Evolutionary conservation across 2,329 filamentous ascomycete species (phyloP), one percentile per base, ranked within the genome.

Genomic region (Colletotrichum lentis): DNA sequence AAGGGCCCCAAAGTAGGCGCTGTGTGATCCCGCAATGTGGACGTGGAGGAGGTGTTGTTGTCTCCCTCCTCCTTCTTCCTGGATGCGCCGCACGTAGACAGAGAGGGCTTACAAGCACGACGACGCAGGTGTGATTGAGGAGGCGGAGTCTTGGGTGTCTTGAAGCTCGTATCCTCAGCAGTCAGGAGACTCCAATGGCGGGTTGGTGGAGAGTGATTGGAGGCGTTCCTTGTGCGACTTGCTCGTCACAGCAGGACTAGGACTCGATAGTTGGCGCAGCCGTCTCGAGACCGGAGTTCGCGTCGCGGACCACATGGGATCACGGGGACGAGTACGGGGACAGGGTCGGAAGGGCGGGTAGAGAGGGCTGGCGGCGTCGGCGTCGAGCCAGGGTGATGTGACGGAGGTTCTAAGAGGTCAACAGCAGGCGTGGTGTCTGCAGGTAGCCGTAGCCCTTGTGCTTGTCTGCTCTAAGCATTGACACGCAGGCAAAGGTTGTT

Each of bases 111-210:
- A 43, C 62, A 59, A 27, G 46, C 35, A 49, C 27, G 41, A 27
- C 18, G 18, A 37, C 8, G 44, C 57, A 50, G 37, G 22, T 16
- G 61, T 27, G 54, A 47, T 49, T 35, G 46, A 24, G 60, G 11
- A 52, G 43, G 44, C 20, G 47, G 27, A 68, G 56, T 37, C 58
- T 60, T 57, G 41, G 46, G n/a, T 46, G n/a, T 56, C 47, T 47
- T 47, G 39, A 55, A 65, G 54, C 75, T 79, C 78, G 77, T 78
- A 79, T 78, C 76, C 69, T 73, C 72, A 72, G 73, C 71, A 71
- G 67, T 71, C 67, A 72, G 69, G 70, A 69, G 58, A 71, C 71
- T 73, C 74, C 76, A 78, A 79, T 78, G 72, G 73, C 72, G 69
- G 73, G 71, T 72, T 69, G 66, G 70, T 71, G 74, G 73, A 74